These are phyloP conservation scores for Fusarium sp. DNA, from an alignment of 2,329 filamentous ascomycete genomes.

Conservation along the genomic window DNA sequence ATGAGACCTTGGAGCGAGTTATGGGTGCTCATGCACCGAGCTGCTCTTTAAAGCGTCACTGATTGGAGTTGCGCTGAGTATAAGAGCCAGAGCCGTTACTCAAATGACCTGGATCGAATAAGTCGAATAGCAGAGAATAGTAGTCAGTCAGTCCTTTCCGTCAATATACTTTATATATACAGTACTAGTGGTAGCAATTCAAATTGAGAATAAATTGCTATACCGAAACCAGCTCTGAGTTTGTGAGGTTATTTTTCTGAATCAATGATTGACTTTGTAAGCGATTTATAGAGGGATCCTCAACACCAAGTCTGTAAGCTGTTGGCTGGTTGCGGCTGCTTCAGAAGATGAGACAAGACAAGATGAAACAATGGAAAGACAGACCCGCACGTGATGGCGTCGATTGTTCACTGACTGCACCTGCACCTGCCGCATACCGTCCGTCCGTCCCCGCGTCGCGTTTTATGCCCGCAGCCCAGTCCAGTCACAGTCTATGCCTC, in stretches of 20 bases:
- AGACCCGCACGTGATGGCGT: conserved; percentile 37
- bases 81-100: background rate
- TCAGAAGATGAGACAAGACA: background rate
- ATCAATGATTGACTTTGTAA: background rate
- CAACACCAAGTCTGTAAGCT: background rate
- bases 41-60: conserved; percentile 41
- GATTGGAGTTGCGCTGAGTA: background rate
- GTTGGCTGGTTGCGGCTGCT: background rate
- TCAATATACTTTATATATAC: background rate
- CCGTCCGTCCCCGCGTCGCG: conserved; percentile 29
- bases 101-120: background rate
- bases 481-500: background rate
- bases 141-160: background rate
- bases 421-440: conserved; percentile 1
- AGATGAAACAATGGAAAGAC: background rate
- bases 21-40: conserved; percentile 48
- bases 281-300: background rate
- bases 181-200: background rate
- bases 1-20: conserved; percentile 52
- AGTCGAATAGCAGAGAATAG: background rate
- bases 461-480: background rate
- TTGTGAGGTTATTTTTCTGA: background rate
- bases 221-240: background rate
- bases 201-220: background rate
- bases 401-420: background rate